Evolutionary conservation across 108 stramenopile genomes (phyloP).

Genomic region (Stephanodiscus triporus): DNA sequence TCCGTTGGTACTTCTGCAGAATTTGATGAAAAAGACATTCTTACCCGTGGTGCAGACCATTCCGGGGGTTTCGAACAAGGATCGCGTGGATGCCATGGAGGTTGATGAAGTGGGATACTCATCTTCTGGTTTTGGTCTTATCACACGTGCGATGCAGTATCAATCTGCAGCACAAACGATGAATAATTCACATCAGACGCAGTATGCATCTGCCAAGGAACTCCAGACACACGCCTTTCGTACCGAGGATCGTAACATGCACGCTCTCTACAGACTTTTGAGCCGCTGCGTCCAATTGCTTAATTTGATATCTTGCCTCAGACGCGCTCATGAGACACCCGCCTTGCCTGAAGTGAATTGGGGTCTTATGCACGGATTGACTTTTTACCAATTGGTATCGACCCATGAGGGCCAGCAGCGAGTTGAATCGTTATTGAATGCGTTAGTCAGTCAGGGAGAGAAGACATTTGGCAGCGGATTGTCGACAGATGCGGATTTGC

Average conservation of each 20-base stretch:
- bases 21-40: constrained; percentile 65
- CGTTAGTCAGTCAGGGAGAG: constrained; percentile 61
- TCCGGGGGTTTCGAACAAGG: constrained; percentile 50
- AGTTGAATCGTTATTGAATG: constrained; percentile 75
- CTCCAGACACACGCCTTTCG: constrained; percentile 51
- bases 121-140: constrained; percentile 26
- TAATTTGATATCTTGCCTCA: constrained; percentile 65
- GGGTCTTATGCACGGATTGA: constrained; percentile 84
- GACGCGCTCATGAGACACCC: constrained; percentile 63
- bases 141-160: constrained; percentile 62
- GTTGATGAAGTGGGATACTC: constrained; percentile 48
- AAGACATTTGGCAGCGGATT: constrained; percentile 33
- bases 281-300: constrained; percentile 79
- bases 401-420: constrained; percentile 74
- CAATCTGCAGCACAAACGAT: constrained; percentile 45
- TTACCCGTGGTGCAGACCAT: constrained; percentile 59
- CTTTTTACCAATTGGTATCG: constrained; percentile 69
- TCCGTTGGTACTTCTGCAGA: constrained; percentile 57
- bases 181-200: constrained; percentile 17
- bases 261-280: constrained; percentile 79
- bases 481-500: constrained; percentile 63
- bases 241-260: constrained; percentile 86
- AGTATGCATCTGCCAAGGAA: constrained; percentile 46
- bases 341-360: constrained; percentile 83
- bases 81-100: constrained; percentile 53